Percentiles rank a stretch among this genome's conserved stretches.
phyloP scores from a whole-genome alignment of 2,329 filamentous ascomycete species.

The Pseudogymnoascus sp. region DNA sequence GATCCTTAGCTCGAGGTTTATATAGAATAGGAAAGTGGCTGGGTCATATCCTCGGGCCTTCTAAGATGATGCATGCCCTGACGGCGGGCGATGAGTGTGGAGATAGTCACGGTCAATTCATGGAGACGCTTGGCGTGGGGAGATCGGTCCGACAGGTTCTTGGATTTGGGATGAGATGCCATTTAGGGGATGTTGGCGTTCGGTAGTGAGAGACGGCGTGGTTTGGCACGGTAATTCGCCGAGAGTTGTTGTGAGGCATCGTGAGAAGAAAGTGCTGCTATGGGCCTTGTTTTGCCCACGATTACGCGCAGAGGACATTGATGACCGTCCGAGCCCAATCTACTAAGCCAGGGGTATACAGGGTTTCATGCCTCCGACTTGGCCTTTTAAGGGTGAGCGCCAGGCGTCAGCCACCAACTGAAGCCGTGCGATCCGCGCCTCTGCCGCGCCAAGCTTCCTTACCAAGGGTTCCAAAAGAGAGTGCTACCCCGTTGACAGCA shows the following conservation, averaged over 20 bases:
- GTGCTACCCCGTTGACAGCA: neutral
- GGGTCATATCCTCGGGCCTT: neutral
- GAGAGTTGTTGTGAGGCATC: neutral
- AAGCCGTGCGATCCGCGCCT: neutral
- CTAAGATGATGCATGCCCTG: neutral
- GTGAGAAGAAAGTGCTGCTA: neutral
- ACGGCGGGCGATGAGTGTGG: neutral
- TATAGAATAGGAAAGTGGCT: conserved; percentile 7
- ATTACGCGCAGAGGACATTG: neutral
- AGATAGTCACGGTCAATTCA: neutral
- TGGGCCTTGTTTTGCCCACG: neutral
- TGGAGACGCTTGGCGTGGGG: neutral
- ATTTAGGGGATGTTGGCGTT: neutral
- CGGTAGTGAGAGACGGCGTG: neutral
- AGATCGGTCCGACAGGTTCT: neutral
- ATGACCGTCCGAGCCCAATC: neutral
- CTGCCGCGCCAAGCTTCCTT: conserved; percentile 2
- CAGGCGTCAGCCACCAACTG: neutral
- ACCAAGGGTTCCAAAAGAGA: neutral
- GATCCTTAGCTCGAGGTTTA: neutral
- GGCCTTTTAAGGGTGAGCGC: neutral
- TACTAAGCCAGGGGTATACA: neutral
- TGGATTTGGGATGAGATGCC: neutral
- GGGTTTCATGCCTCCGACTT: neutral
- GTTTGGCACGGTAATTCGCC: neutral